Evolutionary conservation across 2,329 filamentous ascomycete genomes (phyloP).

Genomic region (Aspergillus aculeatus): DNA sequence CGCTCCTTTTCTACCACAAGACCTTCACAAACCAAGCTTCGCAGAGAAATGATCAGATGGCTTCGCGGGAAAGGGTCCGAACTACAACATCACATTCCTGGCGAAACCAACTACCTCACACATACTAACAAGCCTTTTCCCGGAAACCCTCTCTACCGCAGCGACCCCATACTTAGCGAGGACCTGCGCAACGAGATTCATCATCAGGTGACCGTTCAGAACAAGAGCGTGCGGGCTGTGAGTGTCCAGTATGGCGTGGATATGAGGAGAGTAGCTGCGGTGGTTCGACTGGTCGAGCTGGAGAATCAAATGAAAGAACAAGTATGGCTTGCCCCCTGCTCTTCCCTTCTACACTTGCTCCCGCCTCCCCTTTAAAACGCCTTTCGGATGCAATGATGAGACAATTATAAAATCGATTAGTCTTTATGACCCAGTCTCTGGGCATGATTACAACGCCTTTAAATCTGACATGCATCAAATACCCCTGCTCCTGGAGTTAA

Average conservation of each 20-base stretch:
- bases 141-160: constrained; percentile 67
- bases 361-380: constrained; percentile 6
- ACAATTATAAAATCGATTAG: constrained; percentile 89
- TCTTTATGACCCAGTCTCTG: constrained; percentile 82
- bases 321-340: constrained; percentile 55
- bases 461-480: not conserved
- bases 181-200: constrained; percentile 72
- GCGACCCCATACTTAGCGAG: constrained; percentile 72
- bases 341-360: constrained; percentile 18
- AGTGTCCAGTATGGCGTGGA: constrained; percentile 76
- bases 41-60: constrained; percentile 59
- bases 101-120: constrained; percentile 32
- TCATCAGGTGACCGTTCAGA: constrained; percentile 62
- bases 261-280: constrained; percentile 78
- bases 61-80: constrained; percentile 44
- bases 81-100: constrained; percentile 33
- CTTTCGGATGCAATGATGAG: constrained; percentile 60
- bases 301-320: constrained; percentile 74
- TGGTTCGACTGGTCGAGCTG: constrained; percentile 80
- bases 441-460: constrained; percentile 62
- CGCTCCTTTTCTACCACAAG: constrained; percentile 37
- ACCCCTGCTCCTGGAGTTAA: not conserved
- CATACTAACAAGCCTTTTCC: constrained; percentile 56
- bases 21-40: constrained; percentile 48
- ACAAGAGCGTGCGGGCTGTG: constrained; percentile 70